A percentile compares a stretch with the other conserved stretches of the same genome.
These are phyloP conservation scores for Kockiozyma suomiensis DNA, from an alignment of 805 yeast genomes.

Conservation along the genomic window DNA sequence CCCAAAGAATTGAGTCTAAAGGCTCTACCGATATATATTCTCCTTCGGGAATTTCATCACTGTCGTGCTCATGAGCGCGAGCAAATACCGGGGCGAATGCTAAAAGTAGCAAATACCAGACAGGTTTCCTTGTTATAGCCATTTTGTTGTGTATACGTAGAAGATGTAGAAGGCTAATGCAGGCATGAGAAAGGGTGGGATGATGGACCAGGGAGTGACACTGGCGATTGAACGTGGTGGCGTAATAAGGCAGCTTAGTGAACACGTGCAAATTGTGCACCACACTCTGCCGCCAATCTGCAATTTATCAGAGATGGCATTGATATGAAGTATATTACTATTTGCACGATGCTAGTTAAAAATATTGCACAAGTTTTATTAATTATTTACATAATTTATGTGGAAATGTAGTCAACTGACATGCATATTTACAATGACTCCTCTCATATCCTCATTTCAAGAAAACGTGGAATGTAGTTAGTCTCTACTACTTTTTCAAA, in stretches of 20 bases:
- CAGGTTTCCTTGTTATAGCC: neutral
- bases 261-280: conserved; percentile 2
- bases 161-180: neutral
- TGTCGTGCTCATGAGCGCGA: conserved; percentile 34
- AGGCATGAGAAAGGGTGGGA: neutral
- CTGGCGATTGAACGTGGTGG: neutral
- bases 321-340: neutral
- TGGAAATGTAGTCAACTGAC: too few relatives aligned
- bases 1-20: conserved; percentile 35
- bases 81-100: neutral
- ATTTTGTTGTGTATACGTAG: neutral
- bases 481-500: neutral
- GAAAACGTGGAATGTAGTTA: neutral
- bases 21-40: conserved; percentile 36
- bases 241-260: neutral
- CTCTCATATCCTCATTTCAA: neutral
- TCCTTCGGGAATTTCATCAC: conserved; percentile 36
- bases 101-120: neutral
- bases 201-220: neutral
- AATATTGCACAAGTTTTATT: too few relatives aligned
- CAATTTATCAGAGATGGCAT: too few relatives aligned
- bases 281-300: too few relatives aligned
- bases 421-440: too few relatives aligned
- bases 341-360: too few relatives aligned
- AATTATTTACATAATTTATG: too few relatives aligned